phyloP scores from a whole-genome alignment of 805 yeast genomes.

The Wickerhamomyces strasburgensis region DNA sequence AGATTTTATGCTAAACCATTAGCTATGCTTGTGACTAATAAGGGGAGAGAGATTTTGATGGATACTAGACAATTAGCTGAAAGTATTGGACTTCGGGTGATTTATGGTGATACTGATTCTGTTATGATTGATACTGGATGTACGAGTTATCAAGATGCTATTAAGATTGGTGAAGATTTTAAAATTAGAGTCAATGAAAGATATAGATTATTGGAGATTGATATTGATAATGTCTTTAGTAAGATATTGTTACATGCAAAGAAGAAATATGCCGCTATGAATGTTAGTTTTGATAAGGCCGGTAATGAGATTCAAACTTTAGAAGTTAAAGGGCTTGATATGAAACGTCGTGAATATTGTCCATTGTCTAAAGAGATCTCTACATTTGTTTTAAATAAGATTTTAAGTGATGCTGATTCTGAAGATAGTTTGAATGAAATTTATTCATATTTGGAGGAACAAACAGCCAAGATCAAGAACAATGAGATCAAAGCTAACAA shows the following conservation, averaged over 20 bases:
- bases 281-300: constrained; percentile 43
- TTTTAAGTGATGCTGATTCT: constrained; percentile 69
- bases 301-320: constrained; percentile 56
- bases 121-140: constrained; percentile 95
- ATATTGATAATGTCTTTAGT: constrained; percentile 89
- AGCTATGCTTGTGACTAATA: constrained; percentile 91
- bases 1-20: constrained; percentile 94
- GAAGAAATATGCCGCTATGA: constrained; percentile 95
- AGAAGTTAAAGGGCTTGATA: constrained; percentile 94
- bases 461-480: constrained; percentile 50
- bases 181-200: constrained; percentile 83
- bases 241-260: constrained; percentile 84
- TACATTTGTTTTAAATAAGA: constrained; percentile 61
- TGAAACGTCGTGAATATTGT: constrained; percentile 95
- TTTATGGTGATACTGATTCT: constrained; percentile 98
- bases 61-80: constrained; percentile 93
- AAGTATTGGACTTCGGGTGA: constrained; percentile 72
- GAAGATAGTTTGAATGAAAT: constrained; percentile 70
- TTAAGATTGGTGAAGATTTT: constrained; percentile 79
- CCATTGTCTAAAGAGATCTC: constrained; percentile 89
- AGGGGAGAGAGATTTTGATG: constrained; percentile 93
- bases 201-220: constrained; percentile 84
- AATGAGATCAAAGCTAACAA: constrained; percentile 63
- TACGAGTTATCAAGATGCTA: constrained; percentile 62
- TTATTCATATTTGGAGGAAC: constrained; percentile 63